Percentiles rank a stretch among this genome's conserved stretches.
Conservation (phyloP, 2,329 filamentous ascomycete species). For the Drechslerella stenobrocha region DNA sequence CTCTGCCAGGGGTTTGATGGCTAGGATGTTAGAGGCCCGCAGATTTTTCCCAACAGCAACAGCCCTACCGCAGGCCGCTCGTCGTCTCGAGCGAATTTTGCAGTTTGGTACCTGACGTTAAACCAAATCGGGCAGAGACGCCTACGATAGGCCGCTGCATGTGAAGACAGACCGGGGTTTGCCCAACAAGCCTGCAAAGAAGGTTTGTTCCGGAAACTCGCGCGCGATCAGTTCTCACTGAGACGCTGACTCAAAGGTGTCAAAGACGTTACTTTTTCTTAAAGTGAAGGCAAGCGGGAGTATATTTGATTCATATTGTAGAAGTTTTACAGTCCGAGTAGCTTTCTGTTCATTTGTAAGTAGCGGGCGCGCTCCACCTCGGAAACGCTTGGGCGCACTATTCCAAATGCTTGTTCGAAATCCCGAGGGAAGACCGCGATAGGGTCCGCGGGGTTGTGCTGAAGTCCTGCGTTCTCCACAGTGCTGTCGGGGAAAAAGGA, state of each 20-base stretch:
- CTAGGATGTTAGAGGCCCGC: too few relatives aligned
- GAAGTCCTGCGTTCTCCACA: not conserved
- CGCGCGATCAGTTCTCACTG: constrained; percentile 23
- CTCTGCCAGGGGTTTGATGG: constrained; percentile 6
- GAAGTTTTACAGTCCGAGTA: constrained; percentile 18
- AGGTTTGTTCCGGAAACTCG: too few relatives aligned
- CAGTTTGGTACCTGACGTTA: constrained; percentile 49
- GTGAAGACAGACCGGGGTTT: too few relatives aligned
- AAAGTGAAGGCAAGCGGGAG: too few relatives aligned
- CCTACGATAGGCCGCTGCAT: too few relatives aligned
- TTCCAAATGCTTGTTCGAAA: constrained; percentile 57
- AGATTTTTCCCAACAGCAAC: constrained; percentile 41
- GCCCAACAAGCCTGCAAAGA: too few relatives aligned
- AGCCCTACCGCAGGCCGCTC: constrained; percentile 19
- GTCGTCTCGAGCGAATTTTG: constrained; percentile 35
- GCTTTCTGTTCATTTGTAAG: constrained; percentile 36
- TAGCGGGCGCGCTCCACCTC: constrained; percentile 49
- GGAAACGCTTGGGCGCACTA: constrained; percentile 56
- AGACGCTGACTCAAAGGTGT: not conserved
- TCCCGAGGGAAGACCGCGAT: constrained; percentile 53
- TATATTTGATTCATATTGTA: constrained; percentile 3
- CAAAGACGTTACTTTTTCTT: not conserved
- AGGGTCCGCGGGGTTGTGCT: constrained; percentile 3
- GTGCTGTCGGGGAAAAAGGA: constrained; percentile 32
- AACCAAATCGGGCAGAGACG: constrained; percentile 35